phyloP scores from a whole-genome alignment of 352 stramenopile genomes.

The Chrysophaeum taylorii region DNA sequence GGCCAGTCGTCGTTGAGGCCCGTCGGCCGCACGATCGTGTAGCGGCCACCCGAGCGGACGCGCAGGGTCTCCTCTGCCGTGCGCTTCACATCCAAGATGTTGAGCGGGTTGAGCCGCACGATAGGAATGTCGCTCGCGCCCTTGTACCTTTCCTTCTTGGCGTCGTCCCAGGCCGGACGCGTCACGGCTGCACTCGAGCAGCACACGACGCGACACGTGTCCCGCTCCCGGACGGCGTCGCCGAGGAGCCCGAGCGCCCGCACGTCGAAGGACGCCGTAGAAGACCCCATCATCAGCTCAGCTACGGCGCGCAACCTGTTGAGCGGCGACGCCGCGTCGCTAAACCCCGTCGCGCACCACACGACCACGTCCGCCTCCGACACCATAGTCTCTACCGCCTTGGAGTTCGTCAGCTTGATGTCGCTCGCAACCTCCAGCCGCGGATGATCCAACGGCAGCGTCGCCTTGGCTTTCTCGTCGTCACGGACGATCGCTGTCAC shows the following conservation, averaged over 20 bases:
- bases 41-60: slow-evolving; percentile 29
- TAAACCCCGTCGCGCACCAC: slow-evolving; percentile 53
- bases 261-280: slow-evolving; percentile 43
- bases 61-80: slow-evolving; percentile 44
- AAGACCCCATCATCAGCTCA: slow-evolving; percentile 27
- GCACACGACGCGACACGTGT: not conserved
- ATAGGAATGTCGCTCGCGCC: slow-evolving; percentile 52
- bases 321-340: slow-evolving; percentile 29
- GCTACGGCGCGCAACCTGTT: slow-evolving; percentile 31
- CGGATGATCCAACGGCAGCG: not conserved
- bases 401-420: not conserved
- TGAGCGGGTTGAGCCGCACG: slow-evolving; percentile 53
- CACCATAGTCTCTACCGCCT: not conserved
- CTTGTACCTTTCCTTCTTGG: slow-evolving; percentile 39
- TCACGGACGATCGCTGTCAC: slow-evolving; percentile 43
- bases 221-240: too few species aligned
- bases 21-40: slow-evolving; percentile 48
- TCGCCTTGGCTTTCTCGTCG: not conserved
- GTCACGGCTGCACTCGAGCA: slow-evolving; percentile 25
- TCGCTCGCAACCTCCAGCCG: too few species aligned
- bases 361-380: slow-evolving; percentile 40
- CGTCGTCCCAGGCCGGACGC: slow-evolving; percentile 38
- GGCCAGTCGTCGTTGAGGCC: slow-evolving; percentile 54
- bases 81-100: slow-evolving; percentile 50
- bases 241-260: slow-evolving; percentile 30